A percentile compares a stretch with the other conserved stretches of the same genome.
These are phyloP conservation scores for Aschersonia sp. DNA, from an alignment of 2,329 filamentous ascomycete species.

Conservation along the genomic window DNA sequence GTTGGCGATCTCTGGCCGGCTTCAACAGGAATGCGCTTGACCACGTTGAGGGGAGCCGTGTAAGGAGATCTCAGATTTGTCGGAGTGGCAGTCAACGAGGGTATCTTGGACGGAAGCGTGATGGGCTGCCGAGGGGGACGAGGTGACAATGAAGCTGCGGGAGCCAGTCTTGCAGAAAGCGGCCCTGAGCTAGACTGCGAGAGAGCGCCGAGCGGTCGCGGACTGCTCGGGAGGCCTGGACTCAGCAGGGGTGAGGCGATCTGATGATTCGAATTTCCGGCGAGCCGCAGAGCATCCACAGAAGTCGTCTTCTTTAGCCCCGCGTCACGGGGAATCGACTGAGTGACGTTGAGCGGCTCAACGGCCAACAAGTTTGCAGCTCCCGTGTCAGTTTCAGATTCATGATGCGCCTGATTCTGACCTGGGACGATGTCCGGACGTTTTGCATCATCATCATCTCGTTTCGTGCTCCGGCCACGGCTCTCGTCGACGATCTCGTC, in stretches of 20 bases:
- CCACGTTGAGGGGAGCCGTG: slow-evolving; percentile 1
- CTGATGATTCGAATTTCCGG: slow-evolving; percentile 14
- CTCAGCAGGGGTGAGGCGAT: slow-evolving; percentile 34
- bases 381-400: too few relatives aligned
- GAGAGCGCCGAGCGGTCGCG: slow-evolving; percentile 39
- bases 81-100: slow-evolving; percentile 37
- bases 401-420: slow-evolving; percentile 28
- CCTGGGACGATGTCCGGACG: slow-evolving; percentile 58
- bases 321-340: background rate
- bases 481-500: slow-evolving; percentile 45
- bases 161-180: slow-evolving; percentile 41
- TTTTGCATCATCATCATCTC: slow-evolving; percentile 73
- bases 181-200: slow-evolving; percentile 39
- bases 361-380: too few relatives aligned
- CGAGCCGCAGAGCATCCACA: slow-evolving; percentile 35
- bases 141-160: slow-evolving; percentile 49
- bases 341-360: too few relatives aligned
- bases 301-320: slow-evolving; percentile 16
- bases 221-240: slow-evolving; percentile 44
- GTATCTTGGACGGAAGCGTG: slow-evolving; percentile 55
- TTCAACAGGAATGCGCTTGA: slow-evolving; percentile 1
- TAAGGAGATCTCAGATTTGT: slow-evolving; percentile 1
- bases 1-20: slow-evolving; percentile 10
- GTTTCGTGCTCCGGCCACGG: slow-evolving; percentile 67
- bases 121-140: slow-evolving; percentile 60